phyloP scores from a whole-genome alignment of 768 basidiomycete species.

The Phanerochaete carnosa region DNA sequence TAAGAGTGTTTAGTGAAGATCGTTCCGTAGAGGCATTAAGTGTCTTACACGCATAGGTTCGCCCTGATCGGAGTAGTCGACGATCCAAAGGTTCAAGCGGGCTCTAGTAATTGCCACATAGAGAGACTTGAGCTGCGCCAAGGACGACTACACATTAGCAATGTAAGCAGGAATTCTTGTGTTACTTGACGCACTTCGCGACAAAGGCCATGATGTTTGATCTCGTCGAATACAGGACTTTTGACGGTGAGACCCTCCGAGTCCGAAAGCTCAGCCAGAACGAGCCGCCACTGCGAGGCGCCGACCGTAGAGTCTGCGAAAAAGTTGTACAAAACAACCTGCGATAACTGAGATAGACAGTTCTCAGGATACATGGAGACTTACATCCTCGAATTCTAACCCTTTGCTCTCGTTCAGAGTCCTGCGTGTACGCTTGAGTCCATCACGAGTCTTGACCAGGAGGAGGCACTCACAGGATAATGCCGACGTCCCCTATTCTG shows the following conservation, averaged over 20 bases:
- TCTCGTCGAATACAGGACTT: slow-evolving; percentile 45
- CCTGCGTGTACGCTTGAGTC: slow-evolving; percentile 8
- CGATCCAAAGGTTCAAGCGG: slow-evolving; percentile 67
- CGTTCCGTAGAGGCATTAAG: background rate
- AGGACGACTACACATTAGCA: too few relatives aligned
- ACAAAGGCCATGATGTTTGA: slow-evolving; percentile 54
- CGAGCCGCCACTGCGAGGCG: slow-evolving; percentile 54
- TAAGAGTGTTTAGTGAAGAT: background rate
- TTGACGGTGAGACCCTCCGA: slow-evolving; percentile 29
- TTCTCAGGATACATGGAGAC: background rate
- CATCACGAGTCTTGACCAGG: too few relatives aligned
- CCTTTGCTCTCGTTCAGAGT: slow-evolving; percentile 64
- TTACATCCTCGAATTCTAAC: slow-evolving; percentile 59
- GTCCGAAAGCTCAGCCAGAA: slow-evolving; percentile 34
- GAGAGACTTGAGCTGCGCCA: slow-evolving; percentile 53
- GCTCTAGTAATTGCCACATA: slow-evolving; percentile 74
- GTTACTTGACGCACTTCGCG: slow-evolving; percentile 41
- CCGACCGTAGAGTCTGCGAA: slow-evolving; percentile 60
- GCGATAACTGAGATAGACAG: background rate
- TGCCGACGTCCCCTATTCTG: slow-evolving; percentile 25
- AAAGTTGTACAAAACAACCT: slow-evolving; percentile 77
- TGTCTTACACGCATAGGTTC: slow-evolving; percentile 56
- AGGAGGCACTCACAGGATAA: slow-evolving; percentile 13
- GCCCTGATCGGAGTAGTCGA: slow-evolving; percentile 54
- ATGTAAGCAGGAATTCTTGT: background rate